Conservation (phyloP, 768 basidiomycete species). For the Mycena leptocephala region DNA sequence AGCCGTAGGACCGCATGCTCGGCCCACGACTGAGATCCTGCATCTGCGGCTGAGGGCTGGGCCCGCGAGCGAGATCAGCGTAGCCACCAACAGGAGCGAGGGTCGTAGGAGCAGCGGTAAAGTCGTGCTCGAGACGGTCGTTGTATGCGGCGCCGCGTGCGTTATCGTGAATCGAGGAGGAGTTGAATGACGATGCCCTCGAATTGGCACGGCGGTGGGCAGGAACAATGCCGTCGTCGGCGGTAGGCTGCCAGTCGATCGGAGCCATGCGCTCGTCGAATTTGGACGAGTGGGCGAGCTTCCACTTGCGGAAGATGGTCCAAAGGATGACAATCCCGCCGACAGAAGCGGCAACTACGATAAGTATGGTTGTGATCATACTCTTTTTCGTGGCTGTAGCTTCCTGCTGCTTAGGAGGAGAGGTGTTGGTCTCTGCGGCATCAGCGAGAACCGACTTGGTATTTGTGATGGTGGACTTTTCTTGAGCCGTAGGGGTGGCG, state of each 20-base stretch:
- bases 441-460: conserved; percentile 41
- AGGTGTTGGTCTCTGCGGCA: conserved; percentile 46
- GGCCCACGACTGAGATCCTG: conserved; percentile 67
- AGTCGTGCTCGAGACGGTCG: conserved; percentile 79
- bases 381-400: conserved; percentile 51
- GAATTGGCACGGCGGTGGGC: conserved; percentile 70
- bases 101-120: conserved; percentile 72
- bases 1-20: conserved; percentile 49
- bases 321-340: conserved; percentile 83
- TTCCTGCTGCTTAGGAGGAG: conserved; percentile 37
- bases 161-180: conserved; percentile 59
- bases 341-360: conserved; percentile 78
- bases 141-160: conserved; percentile 48
- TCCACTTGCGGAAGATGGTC: conserved; percentile 95
- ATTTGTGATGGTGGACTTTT: conserved; percentile 39
- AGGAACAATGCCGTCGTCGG: conserved; percentile 62
- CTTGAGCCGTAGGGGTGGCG: conserved; percentile 29
- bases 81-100: conserved; percentile 85
- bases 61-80: conserved; percentile 85
- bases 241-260: conserved; percentile 89
- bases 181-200: conserved; percentile 81
- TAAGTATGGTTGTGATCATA: conserved; percentile 73
- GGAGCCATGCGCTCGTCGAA: conserved; percentile 91
- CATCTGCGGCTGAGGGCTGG: conserved; percentile 80
- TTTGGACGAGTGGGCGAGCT: conserved; percentile 84